Evolutionary conservation across 2,329 filamentous ascomycete genomes (phyloP).

Genomic region (Volutella citrinella): DNA sequence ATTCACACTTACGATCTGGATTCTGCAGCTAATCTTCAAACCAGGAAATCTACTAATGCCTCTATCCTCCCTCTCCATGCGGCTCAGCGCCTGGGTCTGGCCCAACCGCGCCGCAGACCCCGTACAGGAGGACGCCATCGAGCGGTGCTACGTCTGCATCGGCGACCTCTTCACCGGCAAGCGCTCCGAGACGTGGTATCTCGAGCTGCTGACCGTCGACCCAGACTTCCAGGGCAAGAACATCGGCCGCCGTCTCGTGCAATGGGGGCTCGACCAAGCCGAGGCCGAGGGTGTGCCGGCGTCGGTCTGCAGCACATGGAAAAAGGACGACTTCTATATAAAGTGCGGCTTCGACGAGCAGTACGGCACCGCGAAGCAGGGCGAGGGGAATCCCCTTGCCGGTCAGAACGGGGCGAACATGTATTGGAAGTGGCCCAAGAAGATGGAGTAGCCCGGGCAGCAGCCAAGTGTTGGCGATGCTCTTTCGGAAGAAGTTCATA

Average conservation of each 20-base stretch:
- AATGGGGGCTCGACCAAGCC: constrained; percentile 38
- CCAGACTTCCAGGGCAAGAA: constrained; percentile 36
- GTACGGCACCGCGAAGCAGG: constrained; percentile 9
- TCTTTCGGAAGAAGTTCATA: too few species aligned
- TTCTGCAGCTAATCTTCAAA: not conserved
- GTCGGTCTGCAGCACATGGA: constrained; percentile 35
- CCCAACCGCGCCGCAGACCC: constrained; percentile 13
- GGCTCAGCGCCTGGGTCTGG: constrained; percentile 5
- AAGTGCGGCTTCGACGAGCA: constrained; percentile 19
- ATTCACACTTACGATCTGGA: not conserved
- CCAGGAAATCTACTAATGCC: constrained; percentile 18
- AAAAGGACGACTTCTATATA: constrained; percentile 37
- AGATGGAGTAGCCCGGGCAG: too few species aligned
- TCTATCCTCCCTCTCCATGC: constrained; percentile 13
- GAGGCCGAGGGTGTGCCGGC: constrained; percentile 34
- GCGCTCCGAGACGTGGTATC: constrained; percentile 30
- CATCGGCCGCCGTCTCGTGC: constrained; percentile 35
- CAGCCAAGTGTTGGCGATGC: too few species aligned
- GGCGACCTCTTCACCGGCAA: constrained; percentile 17
- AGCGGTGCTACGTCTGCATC: constrained; percentile 16
- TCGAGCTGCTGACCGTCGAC: constrained; percentile 35
- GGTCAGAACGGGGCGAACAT: constrained; percentile 11
- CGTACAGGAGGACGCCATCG: constrained; percentile 11
- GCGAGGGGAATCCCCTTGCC: constrained; percentile 13
- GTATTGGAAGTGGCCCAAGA: constrained; percentile 21